These are phyloP conservation scores for Sphaerostilbella broomeana DNA, from an alignment of 2,329 filamentous ascomycete genomes.

Conservation along the genomic window DNA sequence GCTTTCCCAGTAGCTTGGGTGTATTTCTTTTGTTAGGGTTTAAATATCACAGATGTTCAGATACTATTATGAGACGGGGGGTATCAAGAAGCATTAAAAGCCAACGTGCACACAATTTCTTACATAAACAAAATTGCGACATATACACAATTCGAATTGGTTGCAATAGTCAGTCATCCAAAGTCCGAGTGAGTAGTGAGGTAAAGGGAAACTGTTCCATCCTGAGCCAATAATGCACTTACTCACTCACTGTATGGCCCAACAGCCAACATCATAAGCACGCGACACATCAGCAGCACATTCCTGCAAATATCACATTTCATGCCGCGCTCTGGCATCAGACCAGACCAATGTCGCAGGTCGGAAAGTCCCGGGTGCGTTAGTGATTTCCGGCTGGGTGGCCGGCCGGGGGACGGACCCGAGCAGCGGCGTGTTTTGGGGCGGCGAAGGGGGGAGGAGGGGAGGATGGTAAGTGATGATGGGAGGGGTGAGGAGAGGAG, in stretches of 20 bases:
- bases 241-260: too few relatives aligned
- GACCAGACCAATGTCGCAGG: background rate
- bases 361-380: constrained; percentile 14
- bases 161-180: too few relatives aligned
- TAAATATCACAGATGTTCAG: constrained; percentile 8
- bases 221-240: too few relatives aligned
- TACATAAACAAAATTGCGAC: background rate
- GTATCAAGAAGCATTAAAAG: background rate
- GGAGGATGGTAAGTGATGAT: background rate
- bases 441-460: background rate
- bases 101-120: background rate
- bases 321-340: too few relatives aligned
- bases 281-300: too few relatives aligned
- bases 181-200: too few relatives aligned
- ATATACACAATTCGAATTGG: too few relatives aligned
- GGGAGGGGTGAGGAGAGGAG: background rate
- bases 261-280: too few relatives aligned
- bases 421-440: background rate
- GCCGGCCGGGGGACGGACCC: too few relatives aligned
- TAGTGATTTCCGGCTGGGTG: too few relatives aligned
- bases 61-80: background rate
- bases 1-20: constrained; percentile 13
- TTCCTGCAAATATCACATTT: too few relatives aligned
- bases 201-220: too few relatives aligned
- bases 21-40: constrained; percentile 12